These are phyloP conservation scores for Hsuehochloa calcarea DNA, from an alignment of 176 grass and related monocot species.

Conservation along the genomic window DNA sequence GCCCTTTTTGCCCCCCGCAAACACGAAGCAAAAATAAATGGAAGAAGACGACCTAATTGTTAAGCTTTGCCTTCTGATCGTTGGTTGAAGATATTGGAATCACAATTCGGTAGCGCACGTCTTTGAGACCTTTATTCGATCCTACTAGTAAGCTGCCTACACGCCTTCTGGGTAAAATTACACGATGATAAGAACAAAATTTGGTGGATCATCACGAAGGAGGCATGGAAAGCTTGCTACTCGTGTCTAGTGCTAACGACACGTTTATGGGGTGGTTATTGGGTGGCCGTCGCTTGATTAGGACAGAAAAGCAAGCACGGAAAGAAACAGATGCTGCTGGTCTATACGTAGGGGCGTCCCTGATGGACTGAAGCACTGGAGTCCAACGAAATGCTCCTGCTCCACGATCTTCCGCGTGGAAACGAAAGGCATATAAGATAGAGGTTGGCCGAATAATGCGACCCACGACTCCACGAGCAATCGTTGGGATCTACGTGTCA, in stretches of 20 bases:
- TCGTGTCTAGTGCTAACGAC: background rate
- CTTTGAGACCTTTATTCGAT: background rate
- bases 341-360: background rate
- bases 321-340: constrained; percentile 10
- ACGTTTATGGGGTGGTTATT: background rate
- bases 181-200: background rate
- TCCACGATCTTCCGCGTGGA: background rate
- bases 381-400: background rate
- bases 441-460: constrained; percentile 3
- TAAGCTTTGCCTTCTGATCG: background rate
- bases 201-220: background rate
- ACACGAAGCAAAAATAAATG: background rate
- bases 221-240: background rate
- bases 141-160: background rate
- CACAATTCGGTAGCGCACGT: background rate
- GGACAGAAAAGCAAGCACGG: background rate
- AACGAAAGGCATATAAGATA: background rate
- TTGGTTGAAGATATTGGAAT: background rate
- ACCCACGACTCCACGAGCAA: constrained; percentile 23
- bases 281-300: background rate
- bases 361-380: background rate
- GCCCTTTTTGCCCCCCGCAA: background rate
- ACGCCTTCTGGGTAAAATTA: background rate
- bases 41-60: background rate
- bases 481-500: constrained; percentile 20